phyloP scores from a whole-genome alignment of 2,329 filamentous ascomycete genomes.

The Westerdykella sp. region DNA sequence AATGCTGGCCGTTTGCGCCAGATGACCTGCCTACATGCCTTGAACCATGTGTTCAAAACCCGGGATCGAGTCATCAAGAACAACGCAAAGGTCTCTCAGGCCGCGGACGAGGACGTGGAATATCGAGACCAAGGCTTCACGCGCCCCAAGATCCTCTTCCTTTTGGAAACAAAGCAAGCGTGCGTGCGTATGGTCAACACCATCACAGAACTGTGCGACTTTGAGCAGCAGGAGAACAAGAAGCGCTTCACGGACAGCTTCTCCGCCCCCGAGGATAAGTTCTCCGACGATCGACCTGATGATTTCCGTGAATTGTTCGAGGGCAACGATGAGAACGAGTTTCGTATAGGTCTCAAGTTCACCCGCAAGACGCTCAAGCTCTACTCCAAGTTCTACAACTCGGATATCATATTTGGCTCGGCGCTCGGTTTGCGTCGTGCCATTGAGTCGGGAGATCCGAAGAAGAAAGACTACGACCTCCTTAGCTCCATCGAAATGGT shows the following conservation, averaged over 20 bases:
- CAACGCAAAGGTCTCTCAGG: slow-evolving; percentile 68
- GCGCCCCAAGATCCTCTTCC: slow-evolving; percentile 82
- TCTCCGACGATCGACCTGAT: slow-evolving; percentile 67
- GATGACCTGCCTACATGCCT: slow-evolving; percentile 70
- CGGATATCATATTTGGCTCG: slow-evolving; percentile 88
- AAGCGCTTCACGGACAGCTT: slow-evolving; percentile 87
- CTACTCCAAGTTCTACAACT: slow-evolving; percentile 92
- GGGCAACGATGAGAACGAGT: slow-evolving; percentile 96
- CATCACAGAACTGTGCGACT: slow-evolving; percentile 68
- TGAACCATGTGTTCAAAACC: slow-evolving; percentile 93
- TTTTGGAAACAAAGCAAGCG: slow-evolving; percentile 82
- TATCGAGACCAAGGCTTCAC: slow-evolving; percentile 93
- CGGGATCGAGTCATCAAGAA: slow-evolving; percentile 90
- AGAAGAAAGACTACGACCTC: slow-evolving; percentile 77
- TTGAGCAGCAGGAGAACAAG: slow-evolving; percentile 91
- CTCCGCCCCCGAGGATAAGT: slow-evolving; percentile 60
- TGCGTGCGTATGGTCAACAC: slow-evolving; percentile 72
- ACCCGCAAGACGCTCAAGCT: slow-evolving; percentile 93
- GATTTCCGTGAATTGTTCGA: slow-evolving; percentile 88
- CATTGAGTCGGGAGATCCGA: slow-evolving; percentile 67
- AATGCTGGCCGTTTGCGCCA: slow-evolving; percentile 66
- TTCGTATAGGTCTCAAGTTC: slow-evolving; percentile 91
- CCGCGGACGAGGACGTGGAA: slow-evolving; percentile 59
- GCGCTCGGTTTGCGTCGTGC: slow-evolving; percentile 85
- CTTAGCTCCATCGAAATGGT: slow-evolving; percentile 89